phyloP scores from a whole-genome alignment of 2,329 filamentous ascomycete species.

The Chrysoporthe puriensis region DNA sequence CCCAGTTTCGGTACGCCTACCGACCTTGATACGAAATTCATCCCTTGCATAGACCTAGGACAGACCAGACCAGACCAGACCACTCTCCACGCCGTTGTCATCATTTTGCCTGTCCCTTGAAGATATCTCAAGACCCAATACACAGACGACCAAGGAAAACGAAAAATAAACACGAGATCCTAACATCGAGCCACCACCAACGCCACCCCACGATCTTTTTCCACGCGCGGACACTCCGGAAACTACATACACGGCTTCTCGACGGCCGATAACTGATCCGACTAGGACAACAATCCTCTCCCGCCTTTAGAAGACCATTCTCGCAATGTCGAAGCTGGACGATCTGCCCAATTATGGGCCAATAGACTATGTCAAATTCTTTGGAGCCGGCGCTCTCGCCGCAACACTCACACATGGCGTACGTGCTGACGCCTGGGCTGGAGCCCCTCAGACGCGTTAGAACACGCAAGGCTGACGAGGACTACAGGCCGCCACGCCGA shows the following conservation, averaged over 20 bases:
- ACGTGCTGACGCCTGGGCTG: conserved; percentile 35
- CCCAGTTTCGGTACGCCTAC: neutral
- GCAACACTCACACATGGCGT: conserved; percentile 57
- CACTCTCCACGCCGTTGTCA: neutral
- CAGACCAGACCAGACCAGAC: neutral
- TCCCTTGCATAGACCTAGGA: neutral
- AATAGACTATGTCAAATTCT: conserved; percentile 56
- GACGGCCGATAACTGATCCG: neutral
- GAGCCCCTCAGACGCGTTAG: neutral
- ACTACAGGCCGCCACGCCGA: conserved; percentile 54
- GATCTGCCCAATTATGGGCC: conserved; percentile 46
- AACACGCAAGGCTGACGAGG: neutral
- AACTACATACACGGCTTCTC: neutral
- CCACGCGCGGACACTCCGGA: neutral
- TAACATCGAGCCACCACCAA: neutral
- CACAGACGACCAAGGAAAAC: neutral
- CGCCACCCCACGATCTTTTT: neutral
- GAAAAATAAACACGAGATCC: neutral
- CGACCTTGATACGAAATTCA: neutral
- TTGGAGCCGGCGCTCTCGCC: conserved; percentile 55
- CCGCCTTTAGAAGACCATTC: neutral
- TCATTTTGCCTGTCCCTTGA: neutral
- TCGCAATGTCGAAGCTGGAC: conserved; percentile 28
- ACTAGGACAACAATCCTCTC: neutral
- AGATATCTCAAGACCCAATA: neutral